A percentile compares a stretch with the other conserved stretches of the same genome.
phyloP scores from a whole-genome alignment of 805 yeast species.

The Wickerhamiella kurtzmanii region DNA sequence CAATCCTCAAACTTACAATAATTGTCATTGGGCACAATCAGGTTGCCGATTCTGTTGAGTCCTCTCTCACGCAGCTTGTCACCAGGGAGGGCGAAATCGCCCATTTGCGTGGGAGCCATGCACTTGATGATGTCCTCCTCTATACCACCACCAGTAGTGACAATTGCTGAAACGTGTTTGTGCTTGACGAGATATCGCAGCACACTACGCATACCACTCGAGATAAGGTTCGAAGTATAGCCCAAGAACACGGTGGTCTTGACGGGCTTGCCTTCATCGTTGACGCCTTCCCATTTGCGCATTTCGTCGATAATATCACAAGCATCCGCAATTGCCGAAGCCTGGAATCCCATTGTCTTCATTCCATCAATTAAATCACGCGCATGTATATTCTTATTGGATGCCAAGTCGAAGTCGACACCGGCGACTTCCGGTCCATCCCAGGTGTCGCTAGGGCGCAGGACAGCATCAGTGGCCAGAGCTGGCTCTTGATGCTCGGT shows the following conservation, averaged over 20 bases:
- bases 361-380: conserved; percentile 64
- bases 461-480: conserved; percentile 80
- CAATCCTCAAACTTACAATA: conserved; percentile 97
- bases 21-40: conserved; percentile 94
- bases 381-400: conserved; percentile 67
- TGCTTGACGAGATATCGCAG: conserved; percentile 80
- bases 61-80: conserved; percentile 79
- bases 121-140: conserved; percentile 96
- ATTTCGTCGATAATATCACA: conserved; percentile 86
- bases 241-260: conserved; percentile 90
- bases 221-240: conserved; percentile 88
- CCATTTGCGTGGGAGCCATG: conserved; percentile 89
- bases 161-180: conserved; percentile 88
- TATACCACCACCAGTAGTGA: conserved; percentile 95
- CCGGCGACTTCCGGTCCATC: conserved; percentile 71
- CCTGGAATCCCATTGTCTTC: conserved; percentile 97
- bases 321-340: conserved; percentile 69
- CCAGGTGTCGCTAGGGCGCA: conserved; percentile 70
- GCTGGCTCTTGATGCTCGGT: conserved; percentile 33
- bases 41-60: conserved; percentile 93
- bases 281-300: conserved; percentile 87
- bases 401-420: conserved; percentile 72
- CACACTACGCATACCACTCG: conserved; percentile 88
- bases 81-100: conserved; percentile 79
- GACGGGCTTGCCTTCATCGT: conserved; percentile 44